Base-by-base conservation (phyloP, 257 asterid species). In the Fraxinus americana region DNA sequence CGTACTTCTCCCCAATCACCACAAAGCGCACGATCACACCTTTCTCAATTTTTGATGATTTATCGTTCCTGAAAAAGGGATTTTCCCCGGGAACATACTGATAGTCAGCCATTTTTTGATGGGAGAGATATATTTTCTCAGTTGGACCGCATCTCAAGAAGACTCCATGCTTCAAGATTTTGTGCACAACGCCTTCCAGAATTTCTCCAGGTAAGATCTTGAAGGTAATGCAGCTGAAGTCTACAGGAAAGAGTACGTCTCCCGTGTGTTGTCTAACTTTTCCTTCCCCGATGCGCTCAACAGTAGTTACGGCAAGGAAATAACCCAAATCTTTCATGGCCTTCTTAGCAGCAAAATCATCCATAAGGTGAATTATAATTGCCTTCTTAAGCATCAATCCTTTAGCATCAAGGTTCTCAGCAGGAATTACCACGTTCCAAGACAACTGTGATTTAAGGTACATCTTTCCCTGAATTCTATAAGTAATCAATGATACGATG, bases 201-300 rank as follows among this genome's bases (percentile, higher is more conserved):
- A 89, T 76, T 84, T 95, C 97, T 27, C 98, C 98, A 2, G 82
- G 81, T 35, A 87, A 79, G 78, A 94, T 86, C 91, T 90, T 94
- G 91, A 94, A 94, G 3, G 96, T 82, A 66, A 94, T 52, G 89
- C 96, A 91, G 84, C 86, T 88, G 81, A 94, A 94, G 45, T 85
- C 85, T 12, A 92, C 92, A 0, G 94, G 98, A 81, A 92, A 94
- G 36, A 89, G 78, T 45, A 91, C 78, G 61, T 90, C 93, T 4
- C 97, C 98, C 0, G 89, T 36, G 39, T 85, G 79, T 35, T 76
- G 85, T 66, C 91, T 79, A 19, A 91, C 81, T 14, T 76, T 79
- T 25, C 97, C 98, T 66, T 92, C 87, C 5, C 97, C 94, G 0
- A 89, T 65, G 75, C 35, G 87, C 76, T 94, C 93, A 23, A 94